Conservation (phyloP, 306 rosid genomes). For the Ammopiptanthus mongolicus region DNA sequence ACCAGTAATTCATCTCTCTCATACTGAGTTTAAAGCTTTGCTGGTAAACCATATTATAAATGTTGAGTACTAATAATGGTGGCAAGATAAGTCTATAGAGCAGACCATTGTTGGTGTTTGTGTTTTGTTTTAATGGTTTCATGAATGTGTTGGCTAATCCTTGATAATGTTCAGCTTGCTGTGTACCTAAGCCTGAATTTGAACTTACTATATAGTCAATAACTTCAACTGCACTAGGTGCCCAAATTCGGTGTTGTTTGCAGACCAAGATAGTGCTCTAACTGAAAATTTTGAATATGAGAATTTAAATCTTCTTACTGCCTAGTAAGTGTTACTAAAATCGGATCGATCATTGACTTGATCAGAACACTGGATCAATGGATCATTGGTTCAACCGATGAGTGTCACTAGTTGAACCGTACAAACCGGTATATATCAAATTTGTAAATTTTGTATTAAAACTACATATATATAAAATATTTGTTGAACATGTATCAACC, state of each 20-base stretch:
- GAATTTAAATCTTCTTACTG: too few relatives aligned
- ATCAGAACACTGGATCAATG: too few relatives aligned
- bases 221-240: too few relatives aligned
- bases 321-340: too few relatives aligned
- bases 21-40: not conserved
- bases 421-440: too few relatives aligned
- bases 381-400: too few relatives aligned
- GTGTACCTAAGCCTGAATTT: not conserved
- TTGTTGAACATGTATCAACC: too few relatives aligned
- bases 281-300: not conserved
- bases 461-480: too few relatives aligned
- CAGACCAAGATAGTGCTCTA: not conserved
- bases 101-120: not conserved
- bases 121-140: not conserved
- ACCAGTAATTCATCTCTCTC: not conserved
- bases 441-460: too few relatives aligned
- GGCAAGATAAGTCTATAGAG: not conserved
- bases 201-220: too few relatives aligned
- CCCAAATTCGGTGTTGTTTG: not conserved
- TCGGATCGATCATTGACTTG: too few relatives aligned
- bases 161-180: not conserved
- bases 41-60: slow-evolving; percentile 12
- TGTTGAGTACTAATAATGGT: not conserved
- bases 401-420: too few relatives aligned
- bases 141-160: not conserved